These are phyloP conservation scores for Lepidium aucheri DNA, from an alignment of 345 rosid species.

Conservation along the genomic window DNA sequence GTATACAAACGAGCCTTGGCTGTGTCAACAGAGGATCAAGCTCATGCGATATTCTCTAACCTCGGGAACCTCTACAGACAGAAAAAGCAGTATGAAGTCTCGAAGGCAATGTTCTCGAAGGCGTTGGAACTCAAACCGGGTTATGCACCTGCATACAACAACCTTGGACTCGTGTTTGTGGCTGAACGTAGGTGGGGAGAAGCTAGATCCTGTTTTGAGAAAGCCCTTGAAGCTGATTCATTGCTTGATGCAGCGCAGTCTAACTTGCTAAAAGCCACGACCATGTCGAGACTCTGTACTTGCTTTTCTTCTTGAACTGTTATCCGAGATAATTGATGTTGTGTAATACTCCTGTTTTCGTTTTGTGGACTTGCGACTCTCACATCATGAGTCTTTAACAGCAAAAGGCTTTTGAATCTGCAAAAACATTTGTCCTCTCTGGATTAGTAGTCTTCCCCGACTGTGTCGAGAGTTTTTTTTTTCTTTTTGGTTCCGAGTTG, in stretches of 20 bases:
- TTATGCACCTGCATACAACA: slow-evolving; percentile 93
- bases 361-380: neutral
- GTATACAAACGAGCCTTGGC: slow-evolving; percentile 40
- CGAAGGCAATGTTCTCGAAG: slow-evolving; percentile 85
- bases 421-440: neutral
- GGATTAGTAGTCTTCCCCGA: neutral
- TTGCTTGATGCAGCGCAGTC: slow-evolving; percentile 93
- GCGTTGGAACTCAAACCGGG: slow-evolving; percentile 80
- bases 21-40: slow-evolving; percentile 48
- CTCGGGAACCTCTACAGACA: slow-evolving; percentile 87
- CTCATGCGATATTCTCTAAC: slow-evolving; percentile 71
- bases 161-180: slow-evolving; percentile 85
- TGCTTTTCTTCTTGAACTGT: slow-evolving; percentile 25
- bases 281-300: slow-evolving; percentile 34
- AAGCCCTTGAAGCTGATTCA: slow-evolving; percentile 66
- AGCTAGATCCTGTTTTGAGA: slow-evolving; percentile 78
- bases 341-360: neutral
- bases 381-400: neutral
- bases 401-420: neutral
- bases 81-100: slow-evolving; percentile 65
- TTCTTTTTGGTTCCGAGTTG: too few relatives aligned
- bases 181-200: slow-evolving; percentile 84
- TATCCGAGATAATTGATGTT: slow-evolving; percentile 19
- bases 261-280: slow-evolving; percentile 47
- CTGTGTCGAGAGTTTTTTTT: too few relatives aligned